Evolutionary conservation across 495 filamentous ascomycete species (phyloP), one percentile per base, ranked within the genome.

Genomic region (Penicillium cataractarum): DNA sequence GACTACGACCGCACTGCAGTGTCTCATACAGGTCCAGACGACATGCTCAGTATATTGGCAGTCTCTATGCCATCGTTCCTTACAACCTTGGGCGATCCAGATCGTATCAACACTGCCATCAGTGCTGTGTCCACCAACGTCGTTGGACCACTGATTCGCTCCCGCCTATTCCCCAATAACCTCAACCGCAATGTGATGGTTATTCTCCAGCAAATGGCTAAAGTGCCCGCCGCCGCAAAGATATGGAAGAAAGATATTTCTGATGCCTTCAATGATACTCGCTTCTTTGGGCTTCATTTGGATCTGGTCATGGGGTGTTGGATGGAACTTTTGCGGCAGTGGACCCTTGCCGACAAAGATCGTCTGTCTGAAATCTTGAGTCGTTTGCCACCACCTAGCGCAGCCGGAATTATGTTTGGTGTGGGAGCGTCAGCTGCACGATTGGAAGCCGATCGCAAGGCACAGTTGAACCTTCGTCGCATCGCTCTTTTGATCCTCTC

Each of bases 381-480:
- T 40, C 87, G 92, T 27, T 81, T 98, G 37, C 87, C 90, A 6
- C 84, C 93, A 3, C 95, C 95, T 9, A 92, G 92, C 17, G 90
- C 95, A n/a, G 96, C 95, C 0, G 96, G 95, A 17, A 96, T 98
- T 58, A 92, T 99, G 73, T 99, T 99, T 64, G 95, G 95, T 24
- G 95, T 99, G 6, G 95, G 95, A 54, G 96, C 95, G 7, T 93
- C 90, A 35, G 94, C 93, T 24, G 95, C 95, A n/a, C 84, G 95
- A 61, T 80, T 92, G 46, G 95, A 99, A 78, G 92, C 95, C 9
- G 95, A 99, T 74, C 89, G 93, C 54, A 95, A 90, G 74, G 90
- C 93, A 8, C 94, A 97, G 70, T 85, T 97, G 37, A 97, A 93
- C 71, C 86, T 99, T 13, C 89, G 92, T 9, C 85, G 95, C 55